phyloP scores from a whole-genome alignment of 2,329 filamentous ascomycete species.

The Fusarium sp. region DNA sequence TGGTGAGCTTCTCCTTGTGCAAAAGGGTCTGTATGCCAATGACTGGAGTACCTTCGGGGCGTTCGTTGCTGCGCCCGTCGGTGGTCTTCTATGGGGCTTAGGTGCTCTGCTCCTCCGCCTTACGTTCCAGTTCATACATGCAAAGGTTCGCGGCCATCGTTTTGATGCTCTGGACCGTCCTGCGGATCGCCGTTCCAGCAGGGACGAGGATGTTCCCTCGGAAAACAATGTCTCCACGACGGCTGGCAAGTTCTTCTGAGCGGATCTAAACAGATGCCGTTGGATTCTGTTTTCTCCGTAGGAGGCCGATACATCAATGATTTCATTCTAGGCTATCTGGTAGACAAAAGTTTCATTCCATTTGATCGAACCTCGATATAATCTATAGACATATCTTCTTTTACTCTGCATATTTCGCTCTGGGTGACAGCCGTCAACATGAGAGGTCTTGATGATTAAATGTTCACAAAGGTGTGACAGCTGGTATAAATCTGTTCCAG shows the following conservation, averaged over 20 bases:
- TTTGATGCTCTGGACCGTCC: constrained; percentile 76
- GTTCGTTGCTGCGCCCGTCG: constrained; percentile 82
- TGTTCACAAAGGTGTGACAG: too few relatives aligned
- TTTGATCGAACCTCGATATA: neutral
- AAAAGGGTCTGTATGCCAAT: constrained; percentile 77
- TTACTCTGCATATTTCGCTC: too few relatives aligned
- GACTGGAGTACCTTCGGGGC: constrained; percentile 88
- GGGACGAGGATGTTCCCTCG: constrained; percentile 46
- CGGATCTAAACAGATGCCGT: constrained; percentile 8
- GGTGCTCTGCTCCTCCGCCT: constrained; percentile 71
- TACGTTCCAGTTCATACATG: constrained; percentile 64
- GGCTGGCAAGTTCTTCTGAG: constrained; percentile 66
- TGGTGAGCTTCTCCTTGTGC: constrained; percentile 74
- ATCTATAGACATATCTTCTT: neutral
- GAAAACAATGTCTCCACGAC: constrained; percentile 49
- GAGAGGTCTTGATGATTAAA: too few relatives aligned
- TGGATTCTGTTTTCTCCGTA: constrained; percentile 12
- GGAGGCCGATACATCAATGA: neutral
- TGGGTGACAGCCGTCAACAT: too few relatives aligned
- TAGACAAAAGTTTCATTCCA: neutral
- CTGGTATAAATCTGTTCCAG: too few relatives aligned
- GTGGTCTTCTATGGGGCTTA: constrained; percentile 77
- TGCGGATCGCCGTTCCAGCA: constrained; percentile 44
- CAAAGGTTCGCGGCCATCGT: constrained; percentile 67
- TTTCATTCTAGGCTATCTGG: neutral